Percentiles rank a stretch among this genome's conserved stretches.
Evolutionary conservation across 2,329 filamentous ascomycete genomes (phyloP).

Genomic region (Sordariomycetes sp.): DNA sequence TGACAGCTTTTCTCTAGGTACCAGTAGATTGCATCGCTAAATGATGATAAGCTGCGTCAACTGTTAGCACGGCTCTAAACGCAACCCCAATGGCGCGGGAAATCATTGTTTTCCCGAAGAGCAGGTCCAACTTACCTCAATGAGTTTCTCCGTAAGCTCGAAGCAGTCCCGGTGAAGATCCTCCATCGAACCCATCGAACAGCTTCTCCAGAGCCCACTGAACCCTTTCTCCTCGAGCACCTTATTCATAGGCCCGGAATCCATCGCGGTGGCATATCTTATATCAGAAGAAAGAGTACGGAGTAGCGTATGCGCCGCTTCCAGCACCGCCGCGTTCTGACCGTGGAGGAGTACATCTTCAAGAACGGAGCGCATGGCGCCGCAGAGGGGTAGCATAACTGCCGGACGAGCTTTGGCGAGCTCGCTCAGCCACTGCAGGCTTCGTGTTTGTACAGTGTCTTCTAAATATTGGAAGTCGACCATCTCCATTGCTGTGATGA

Average conservation of each 20-base stretch:
- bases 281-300: constrained; percentile 47
- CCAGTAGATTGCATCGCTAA: constrained; percentile 1
- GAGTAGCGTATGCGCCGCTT: constrained; percentile 51
- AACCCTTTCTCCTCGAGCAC: constrained; percentile 54
- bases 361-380: constrained; percentile 46
- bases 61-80: background rate
- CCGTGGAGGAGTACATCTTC: constrained; percentile 55
- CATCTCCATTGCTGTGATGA: constrained; percentile 54
- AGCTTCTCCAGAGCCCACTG: constrained; percentile 51
- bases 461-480: constrained; percentile 59
- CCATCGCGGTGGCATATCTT: constrained; percentile 37
- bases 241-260: constrained; percentile 39
- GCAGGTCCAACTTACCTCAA: constrained; percentile 39
- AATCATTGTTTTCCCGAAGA: background rate
- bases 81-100: constrained; percentile 8
- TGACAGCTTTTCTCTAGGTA: background rate
- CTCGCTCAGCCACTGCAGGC: constrained; percentile 49
- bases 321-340: constrained; percentile 50
- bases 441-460: constrained; percentile 50
- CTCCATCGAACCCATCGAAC: constrained; percentile 38
- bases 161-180: constrained; percentile 44
- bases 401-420: constrained; percentile 44
- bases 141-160: constrained; percentile 48
- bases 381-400: constrained; percentile 50
- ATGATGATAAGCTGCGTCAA: constrained; percentile 1